Base-by-base conservation (phyloP, 1,284 basidiomycete species). In the Lentinula novae-zelandiae region DNA sequence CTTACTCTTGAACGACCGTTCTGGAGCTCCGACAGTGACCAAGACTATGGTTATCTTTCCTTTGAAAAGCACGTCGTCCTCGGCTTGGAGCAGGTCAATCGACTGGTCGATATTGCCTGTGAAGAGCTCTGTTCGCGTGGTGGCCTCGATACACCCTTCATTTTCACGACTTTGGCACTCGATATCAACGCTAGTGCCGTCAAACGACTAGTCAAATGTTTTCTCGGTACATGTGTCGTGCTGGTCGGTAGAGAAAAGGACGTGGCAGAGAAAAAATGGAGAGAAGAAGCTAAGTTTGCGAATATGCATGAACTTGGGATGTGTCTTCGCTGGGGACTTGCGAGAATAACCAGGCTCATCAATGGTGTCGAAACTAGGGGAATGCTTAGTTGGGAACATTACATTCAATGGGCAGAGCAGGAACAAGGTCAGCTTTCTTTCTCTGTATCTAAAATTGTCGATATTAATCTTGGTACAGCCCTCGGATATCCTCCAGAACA, bases 161-260 rank as follows among this genome's bases (percentile, higher is more conserved):
- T 96, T 63, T 95, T 96, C 77, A 92, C 90, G 33, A 87, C 86
- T 34, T 85, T 90, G 66, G 93, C 93, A 22, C 84, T 96, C 61
- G 93, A 96, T 68, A 80, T 95, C 50, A 89, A 86, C 44, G 78
- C 86, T 6, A 78, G 83, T 27, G 82, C 86, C 46, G 86, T 93
- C 66, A 87, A 82, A 66, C 78, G 87, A 58, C 81, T 96, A 52
- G 88, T 95, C 65, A 81, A 85, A 38, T 75, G 87, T 1, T 96
- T 94, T 75, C 73, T 96, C 36, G 75, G 77, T 48, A 84, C 84
- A 1, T 86, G 84, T 67, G 42, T 53, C 10, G 48, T 57, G n/a
- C 20, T 51, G 5, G 40, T 55, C 13, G 60, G 54, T 8, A 50
- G 49, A 34, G 73, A 73, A 50, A 73, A 73, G 39, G 67, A 74